Evolutionary conservation across 2,329 filamentous ascomycete genomes (phyloP).

Genomic region (Paracamarosporium sp.): DNA sequence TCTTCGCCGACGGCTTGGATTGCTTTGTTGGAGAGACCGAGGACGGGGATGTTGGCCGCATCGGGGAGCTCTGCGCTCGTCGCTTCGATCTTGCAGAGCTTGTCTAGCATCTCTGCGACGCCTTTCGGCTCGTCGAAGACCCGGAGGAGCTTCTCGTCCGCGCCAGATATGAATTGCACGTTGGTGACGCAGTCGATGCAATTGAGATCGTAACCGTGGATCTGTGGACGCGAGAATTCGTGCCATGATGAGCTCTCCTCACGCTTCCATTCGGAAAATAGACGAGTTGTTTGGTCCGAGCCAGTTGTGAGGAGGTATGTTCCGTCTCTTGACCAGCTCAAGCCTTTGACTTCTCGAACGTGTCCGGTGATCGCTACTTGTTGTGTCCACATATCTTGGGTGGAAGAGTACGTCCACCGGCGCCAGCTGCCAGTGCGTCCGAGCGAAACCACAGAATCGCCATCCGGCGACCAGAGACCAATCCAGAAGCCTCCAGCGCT

Average conservation of each 20-base stretch:
- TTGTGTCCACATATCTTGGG: conserved; percentile 75
- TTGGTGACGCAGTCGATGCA: conserved; percentile 80
- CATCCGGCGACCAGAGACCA: conserved; percentile 86
- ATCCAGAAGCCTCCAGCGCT: conserved; percentile 97
- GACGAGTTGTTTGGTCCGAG: conserved; percentile 88
- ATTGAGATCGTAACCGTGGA: conserved; percentile 97
- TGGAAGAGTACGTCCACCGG: conserved; percentile 72
- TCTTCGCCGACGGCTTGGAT: conserved; percentile 61
- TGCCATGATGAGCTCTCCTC: conserved; percentile 74
- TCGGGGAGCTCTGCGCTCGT: conserved; percentile 66
- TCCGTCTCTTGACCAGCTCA: conserved; percentile 84
- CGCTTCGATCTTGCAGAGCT: conserved; percentile 67
- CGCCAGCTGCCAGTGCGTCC: conserved; percentile 95
- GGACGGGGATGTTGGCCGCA: conserved; percentile 90
- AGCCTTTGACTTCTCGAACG: conserved; percentile 77
- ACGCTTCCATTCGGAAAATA: conserved; percentile 80
- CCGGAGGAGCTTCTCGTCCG: conserved; percentile 96
- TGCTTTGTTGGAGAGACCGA: conserved; percentile 96
- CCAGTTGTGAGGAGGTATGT: conserved; percentile 88
- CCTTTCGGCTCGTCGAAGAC: conserved; percentile 91
- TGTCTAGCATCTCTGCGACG: conserved; percentile 75
- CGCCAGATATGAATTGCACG: conserved; percentile 87
- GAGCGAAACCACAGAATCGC: conserved; percentile 77
- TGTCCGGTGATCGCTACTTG: conserved; percentile 83
- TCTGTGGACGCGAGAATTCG: conserved; percentile 93